These are phyloP conservation scores for Pseudopyrenochaeta lycopersici DNA, from an alignment of 2,329 filamentous ascomycete genomes.

Conservation along the genomic window DNA sequence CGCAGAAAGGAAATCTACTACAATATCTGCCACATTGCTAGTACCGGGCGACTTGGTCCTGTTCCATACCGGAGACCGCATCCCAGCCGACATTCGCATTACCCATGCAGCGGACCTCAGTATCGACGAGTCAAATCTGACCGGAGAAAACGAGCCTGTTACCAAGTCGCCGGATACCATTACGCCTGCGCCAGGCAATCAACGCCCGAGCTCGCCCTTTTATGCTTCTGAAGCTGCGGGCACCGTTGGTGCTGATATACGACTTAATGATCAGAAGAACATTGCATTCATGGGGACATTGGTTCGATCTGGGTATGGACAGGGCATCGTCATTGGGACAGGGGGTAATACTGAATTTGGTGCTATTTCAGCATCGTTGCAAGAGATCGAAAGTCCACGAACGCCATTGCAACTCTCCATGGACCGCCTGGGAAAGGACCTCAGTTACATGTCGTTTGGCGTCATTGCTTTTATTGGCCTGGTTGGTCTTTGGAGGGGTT, in stretches of 20 bases:
- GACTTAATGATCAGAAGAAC: slow-evolving; percentile 80
- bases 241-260: slow-evolving; percentile 70
- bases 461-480: slow-evolving; percentile 94
- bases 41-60: slow-evolving; percentile 93
- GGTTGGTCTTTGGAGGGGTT: slow-evolving; percentile 88
- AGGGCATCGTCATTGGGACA: slow-evolving; percentile 96
- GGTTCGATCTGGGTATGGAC: slow-evolving; percentile 92
- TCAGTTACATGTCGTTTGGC: slow-evolving; percentile 95
- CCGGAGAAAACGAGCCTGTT: slow-evolving; percentile 95
- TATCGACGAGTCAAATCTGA: slow-evolving; percentile 96
- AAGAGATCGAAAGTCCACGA: slow-evolving; percentile 92
- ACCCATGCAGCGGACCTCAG: slow-evolving; percentile 88
- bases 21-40: slow-evolving; percentile 85
- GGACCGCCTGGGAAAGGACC: slow-evolving; percentile 94
- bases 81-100: slow-evolving; percentile 94
- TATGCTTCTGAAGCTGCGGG: slow-evolving; percentile 67
- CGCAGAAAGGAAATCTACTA: slow-evolving; percentile 78
- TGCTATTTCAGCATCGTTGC: slow-evolving; percentile 91
- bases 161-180: slow-evolving; percentile 75
- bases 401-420: slow-evolving; percentile 95
- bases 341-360: slow-evolving; percentile 95
- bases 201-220: slow-evolving; percentile 63
- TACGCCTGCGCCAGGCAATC: slow-evolving; percentile 47
- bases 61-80: slow-evolving; percentile 94
- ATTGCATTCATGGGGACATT: slow-evolving; percentile 98